phyloP scores from a whole-genome alignment of 2,329 filamentous ascomycete species.

The Diaporthe destruens region DNA sequence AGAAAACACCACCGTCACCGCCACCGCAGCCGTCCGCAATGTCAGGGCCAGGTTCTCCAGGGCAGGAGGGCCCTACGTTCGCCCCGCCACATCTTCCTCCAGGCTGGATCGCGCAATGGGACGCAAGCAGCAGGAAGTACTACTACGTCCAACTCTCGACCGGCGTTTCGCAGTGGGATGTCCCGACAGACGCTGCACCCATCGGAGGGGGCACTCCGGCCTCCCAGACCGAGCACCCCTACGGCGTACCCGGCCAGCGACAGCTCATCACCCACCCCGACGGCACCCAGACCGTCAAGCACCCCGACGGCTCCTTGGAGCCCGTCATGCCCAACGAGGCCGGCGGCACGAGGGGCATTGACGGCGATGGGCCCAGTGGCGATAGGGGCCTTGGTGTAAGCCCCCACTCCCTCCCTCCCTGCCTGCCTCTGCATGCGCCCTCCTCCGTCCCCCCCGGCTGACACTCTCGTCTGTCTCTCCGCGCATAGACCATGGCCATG shows the following conservation, averaged over 20 bases:
- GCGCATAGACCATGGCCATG: conserved; percentile 68
- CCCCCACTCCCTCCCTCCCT: conserved; percentile 42
- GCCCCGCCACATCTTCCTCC: conserved; percentile 71
- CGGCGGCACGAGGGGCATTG: conserved; percentile 45
- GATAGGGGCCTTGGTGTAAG: conserved; percentile 77
- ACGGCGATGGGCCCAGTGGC: conserved; percentile 60
- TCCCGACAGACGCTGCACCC: conserved; percentile 73
- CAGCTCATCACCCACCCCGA: conserved; percentile 73
- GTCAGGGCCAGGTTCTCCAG: conserved; percentile 70
- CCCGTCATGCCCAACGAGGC: conserved; percentile 62
- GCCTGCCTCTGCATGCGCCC: not conserved
- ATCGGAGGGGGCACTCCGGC: conserved; percentile 72
- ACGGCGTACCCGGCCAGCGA: conserved; percentile 64
- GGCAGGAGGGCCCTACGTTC: conserved; percentile 70
- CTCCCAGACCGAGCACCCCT: conserved; percentile 70
- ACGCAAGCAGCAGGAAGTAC: conserved; percentile 73
- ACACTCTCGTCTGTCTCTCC: conserved; percentile 37
- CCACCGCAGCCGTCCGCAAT: conserved; percentile 52
- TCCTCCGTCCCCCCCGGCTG: conserved; percentile 13
- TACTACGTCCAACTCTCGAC: conserved; percentile 81
- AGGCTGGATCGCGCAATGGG: conserved; percentile 80
- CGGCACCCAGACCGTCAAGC: conserved; percentile 71
- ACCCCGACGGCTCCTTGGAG: conserved; percentile 72
- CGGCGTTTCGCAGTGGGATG: conserved; percentile 80
- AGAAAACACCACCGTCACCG: not conserved